Conservation (phyloP, 2,329 filamentous ascomycete species). For the Colletotrichum theobromicola region DNA sequence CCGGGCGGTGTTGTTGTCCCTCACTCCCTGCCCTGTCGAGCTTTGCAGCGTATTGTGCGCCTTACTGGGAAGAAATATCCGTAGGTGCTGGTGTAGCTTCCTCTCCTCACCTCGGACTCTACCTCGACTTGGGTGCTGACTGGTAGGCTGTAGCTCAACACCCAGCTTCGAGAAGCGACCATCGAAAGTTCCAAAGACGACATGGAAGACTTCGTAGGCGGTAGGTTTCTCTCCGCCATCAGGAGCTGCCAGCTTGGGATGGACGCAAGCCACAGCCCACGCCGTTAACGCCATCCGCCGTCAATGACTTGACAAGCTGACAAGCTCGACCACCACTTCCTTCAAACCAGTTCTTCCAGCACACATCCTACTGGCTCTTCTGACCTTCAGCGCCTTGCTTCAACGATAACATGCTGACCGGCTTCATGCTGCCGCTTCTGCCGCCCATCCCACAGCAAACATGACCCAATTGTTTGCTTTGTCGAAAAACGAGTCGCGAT, state of each 20-base stretch:
- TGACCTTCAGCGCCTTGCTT: background rate
- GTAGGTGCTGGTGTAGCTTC: background rate
- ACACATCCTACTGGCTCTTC: background rate
- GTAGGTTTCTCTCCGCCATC: too few species aligned
- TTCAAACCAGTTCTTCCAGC: background rate
- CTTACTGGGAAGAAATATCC: background rate
- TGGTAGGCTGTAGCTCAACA: background rate
- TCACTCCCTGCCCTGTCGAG: slow-evolving; percentile 2
- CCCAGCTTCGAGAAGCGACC: background rate
- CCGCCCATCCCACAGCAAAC: background rate
- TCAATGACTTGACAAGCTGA: background rate
- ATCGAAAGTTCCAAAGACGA: background rate
- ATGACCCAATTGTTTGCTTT: background rate
- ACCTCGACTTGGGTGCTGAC: background rate
- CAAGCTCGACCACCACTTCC: background rate
- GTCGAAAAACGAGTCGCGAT: background rate
- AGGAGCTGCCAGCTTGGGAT: too few species aligned
- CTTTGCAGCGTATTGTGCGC: background rate
- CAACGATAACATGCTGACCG: slow-evolving; percentile 3
- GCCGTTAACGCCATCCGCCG: background rate
- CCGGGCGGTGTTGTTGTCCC: background rate
- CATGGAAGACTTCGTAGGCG: background rate
- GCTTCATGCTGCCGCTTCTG: background rate
- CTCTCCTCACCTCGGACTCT: background rate
- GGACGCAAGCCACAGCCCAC: background rate